Percentiles rank a stretch among this genome's conserved stretches.
Evolutionary conservation across 129 eudicot species (phyloP).

Genomic region (Mikania micrantha): DNA sequence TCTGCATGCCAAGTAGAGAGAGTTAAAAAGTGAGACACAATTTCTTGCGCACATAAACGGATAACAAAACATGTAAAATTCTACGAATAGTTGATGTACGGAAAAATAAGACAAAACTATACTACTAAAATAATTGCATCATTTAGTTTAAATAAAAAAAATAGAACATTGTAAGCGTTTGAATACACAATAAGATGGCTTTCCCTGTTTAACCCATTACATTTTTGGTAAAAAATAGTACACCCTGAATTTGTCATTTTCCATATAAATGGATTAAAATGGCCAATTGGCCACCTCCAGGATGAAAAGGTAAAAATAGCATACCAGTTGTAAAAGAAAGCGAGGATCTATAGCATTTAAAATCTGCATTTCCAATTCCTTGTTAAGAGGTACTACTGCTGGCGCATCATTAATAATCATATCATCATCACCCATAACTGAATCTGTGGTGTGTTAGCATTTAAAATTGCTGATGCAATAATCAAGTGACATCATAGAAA

Average conservation of each 20-base stretch:
- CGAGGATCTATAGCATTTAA: constrained; percentile 72
- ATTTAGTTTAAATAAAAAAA: too few species aligned
- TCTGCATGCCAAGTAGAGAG: constrained; percentile 44
- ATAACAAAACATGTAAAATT: too few species aligned
- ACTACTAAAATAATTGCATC: too few species aligned
- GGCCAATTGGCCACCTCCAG: background rate
- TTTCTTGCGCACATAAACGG: background rate
- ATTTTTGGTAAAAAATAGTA: background rate
- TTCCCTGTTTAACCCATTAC: background rate
- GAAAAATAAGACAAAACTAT: too few species aligned
- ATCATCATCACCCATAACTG: constrained; percentile 62
- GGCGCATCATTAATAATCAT: constrained; percentile 54
- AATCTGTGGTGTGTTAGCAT: constrained; percentile 31
- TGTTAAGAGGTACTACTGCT: constrained; percentile 33
- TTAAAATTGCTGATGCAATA: background rate
- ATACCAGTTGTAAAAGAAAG: constrained; percentile 82
- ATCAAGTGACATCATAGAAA: background rate
- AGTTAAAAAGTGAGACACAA: background rate
- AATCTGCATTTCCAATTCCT: constrained; percentile 72
- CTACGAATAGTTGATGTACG: too few species aligned
- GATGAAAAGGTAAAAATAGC: background rate
- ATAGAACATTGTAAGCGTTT: background rate
- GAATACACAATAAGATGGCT: background rate
- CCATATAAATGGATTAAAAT: background rate
- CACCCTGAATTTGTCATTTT: background rate